Base-by-base conservation (phyloP, 495 filamentous ascomycete genomes). In the Podospora appendiculata region DNA sequence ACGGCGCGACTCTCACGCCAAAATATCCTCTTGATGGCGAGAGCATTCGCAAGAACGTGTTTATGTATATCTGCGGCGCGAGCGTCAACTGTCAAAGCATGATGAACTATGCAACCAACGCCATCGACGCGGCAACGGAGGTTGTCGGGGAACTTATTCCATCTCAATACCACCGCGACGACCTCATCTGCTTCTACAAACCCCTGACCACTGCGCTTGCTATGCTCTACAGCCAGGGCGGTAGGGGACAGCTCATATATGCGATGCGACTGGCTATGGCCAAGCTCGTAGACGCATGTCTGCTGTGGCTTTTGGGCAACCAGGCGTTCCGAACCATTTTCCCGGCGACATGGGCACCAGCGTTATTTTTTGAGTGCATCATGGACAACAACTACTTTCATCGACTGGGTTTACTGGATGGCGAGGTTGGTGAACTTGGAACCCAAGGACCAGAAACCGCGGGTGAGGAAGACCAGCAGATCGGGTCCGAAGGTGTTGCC, bases 261-360 rank as follows among this genome's bases (percentile, higher is more conserved):
- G n/a, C 16, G n/a, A 43, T 64, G 33, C 51, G 58, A 6, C 34
- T 48, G 12, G 58, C 51, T 34, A 52, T 63, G 55, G 53, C 57
- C 3, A 41, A 42, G n/a, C 40, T 64, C 0, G n/a, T 59, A 0
- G 61, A 64, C 39, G 49, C 33, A 17, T 9, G 25, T 4, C 3
- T 61, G 3, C 14, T 59, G 49, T 51, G 50, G 7, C 53, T 64
- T 19, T 19, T 47, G 3, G 8, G 51, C 3, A 58, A 61, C 48
- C n/a, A 13, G 1, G 46, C n/a, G 17, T 64, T 64, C 46, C 12
- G 8, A 3, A 5, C 4, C n/a, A 1, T 6, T 11, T 41, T 50
- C 38, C 4, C 2, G 12, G 6, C 14, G n/a, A 10, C 32, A 11
- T 50, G 48, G 48, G 13, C 6, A 10, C 39, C 39, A 6, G 12